phyloP scores from a whole-genome alignment of 495 filamentous ascomycete species.

The Penicillium salamii region DNA sequence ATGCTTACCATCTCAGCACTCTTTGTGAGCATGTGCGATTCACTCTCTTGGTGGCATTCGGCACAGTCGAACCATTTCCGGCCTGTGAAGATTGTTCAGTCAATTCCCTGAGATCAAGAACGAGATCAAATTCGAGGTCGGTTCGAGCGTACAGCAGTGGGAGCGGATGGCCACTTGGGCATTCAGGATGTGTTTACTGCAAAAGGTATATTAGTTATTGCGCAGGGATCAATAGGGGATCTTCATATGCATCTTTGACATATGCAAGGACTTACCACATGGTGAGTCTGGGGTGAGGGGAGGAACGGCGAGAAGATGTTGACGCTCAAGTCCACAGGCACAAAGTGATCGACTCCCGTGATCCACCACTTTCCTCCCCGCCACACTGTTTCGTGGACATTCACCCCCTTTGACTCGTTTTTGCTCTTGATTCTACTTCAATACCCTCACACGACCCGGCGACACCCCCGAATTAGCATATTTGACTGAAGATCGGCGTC shows the following conservation, averaged over 20 bases:
- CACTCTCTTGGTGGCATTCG: conserved; percentile 84
- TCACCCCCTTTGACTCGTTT: conserved; percentile 8
- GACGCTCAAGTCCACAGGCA: conserved; percentile 15
- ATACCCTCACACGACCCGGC: not conserved
- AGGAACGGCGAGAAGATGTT: conserved; percentile 12
- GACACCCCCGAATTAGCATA: not conserved
- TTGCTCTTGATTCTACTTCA: not conserved
- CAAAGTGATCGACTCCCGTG: conserved; percentile 29
- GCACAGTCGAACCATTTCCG: conserved; percentile 98
- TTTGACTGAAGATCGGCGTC: conserved; percentile 12
- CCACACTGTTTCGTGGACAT: conserved; percentile 20
- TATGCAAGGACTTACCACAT: conserved; percentile 31
- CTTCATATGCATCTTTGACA: not conserved
- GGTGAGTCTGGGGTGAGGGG: conserved; percentile 1
- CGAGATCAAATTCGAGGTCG: not conserved
- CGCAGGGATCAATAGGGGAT: not conserved
- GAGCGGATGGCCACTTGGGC: conserved; percentile 95
- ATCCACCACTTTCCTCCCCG: conserved; percentile 32
- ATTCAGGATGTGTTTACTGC: conserved; percentile 94
- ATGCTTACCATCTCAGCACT: conserved; percentile 71
- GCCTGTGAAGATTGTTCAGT: conserved; percentile 47
- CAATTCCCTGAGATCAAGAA: not conserved
- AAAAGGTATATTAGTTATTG: conserved; percentile 10
- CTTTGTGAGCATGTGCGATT: conserved; percentile 72
- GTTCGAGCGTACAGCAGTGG: conserved; percentile 71